phyloP scores from a whole-genome alignment of 176 grass and related monocot species.

The Pontederia paniculata region DNA sequence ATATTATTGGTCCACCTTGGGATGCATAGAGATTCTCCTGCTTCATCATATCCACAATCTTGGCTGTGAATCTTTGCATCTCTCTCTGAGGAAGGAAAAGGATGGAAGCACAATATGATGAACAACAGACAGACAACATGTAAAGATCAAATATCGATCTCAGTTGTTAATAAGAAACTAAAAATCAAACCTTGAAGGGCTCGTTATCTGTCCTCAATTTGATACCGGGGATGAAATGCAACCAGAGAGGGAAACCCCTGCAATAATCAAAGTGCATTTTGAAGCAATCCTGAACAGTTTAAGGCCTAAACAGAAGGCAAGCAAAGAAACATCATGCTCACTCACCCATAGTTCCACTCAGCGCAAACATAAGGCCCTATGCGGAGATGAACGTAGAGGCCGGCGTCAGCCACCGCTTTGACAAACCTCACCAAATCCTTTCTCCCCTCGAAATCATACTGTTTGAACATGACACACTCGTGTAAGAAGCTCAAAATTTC shows the following conservation, averaged over 20 bases:
- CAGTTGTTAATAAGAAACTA: background rate
- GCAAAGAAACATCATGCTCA: background rate
- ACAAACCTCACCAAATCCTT: constrained; percentile 87
- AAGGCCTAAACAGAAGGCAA: background rate
- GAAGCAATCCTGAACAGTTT: background rate
- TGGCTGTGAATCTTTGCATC: constrained; percentile 89
- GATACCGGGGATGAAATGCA: constrained; percentile 95
- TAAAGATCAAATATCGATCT: background rate
- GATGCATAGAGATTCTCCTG: constrained; percentile 84
- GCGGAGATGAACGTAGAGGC: constrained; percentile 90
- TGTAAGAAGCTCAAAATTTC: background rate
- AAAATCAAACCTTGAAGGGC: constrained; percentile 55
- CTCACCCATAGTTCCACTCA: constrained; percentile 98
- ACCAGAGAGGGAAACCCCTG: constrained; percentile 96
- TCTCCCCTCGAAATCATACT: constrained; percentile 98
- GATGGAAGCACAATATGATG: background rate
- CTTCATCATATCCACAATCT: constrained; percentile 92
- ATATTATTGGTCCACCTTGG: constrained; percentile 87
- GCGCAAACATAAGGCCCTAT: constrained; percentile 95
- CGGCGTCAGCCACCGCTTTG: constrained; percentile 74
- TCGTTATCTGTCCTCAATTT: constrained; percentile 92
- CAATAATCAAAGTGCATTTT: background rate
- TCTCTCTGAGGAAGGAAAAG: constrained; percentile 31
- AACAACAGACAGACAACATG: background rate
- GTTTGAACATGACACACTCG: background rate